Percentiles rank a stretch among this genome's conserved stretches.
phyloP scores from a whole-genome alignment of 1,284 basidiomycete species.

The Kalmanozyma brasiliensis region DNA sequence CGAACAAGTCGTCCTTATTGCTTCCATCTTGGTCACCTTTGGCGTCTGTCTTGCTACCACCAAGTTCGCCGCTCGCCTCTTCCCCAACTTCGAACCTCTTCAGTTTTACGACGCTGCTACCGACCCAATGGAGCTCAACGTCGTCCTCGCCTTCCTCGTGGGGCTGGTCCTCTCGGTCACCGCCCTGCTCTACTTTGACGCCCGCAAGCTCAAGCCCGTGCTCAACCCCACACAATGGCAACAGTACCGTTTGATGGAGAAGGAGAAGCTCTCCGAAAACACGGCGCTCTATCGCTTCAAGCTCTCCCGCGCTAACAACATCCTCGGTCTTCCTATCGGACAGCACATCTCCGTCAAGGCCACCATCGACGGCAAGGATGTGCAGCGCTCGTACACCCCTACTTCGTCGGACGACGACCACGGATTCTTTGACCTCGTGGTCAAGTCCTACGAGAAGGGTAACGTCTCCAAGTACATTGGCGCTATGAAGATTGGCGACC shows the following conservation, averaged over 20 bases:
- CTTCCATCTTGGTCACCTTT: slow-evolving; percentile 53
- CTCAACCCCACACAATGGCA: slow-evolving; percentile 82
- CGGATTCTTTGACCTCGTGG: slow-evolving; percentile 93
- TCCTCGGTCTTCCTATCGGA: slow-evolving; percentile 92
- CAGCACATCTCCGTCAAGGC: slow-evolving; percentile 94
- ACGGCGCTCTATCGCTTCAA: slow-evolving; percentile 94
- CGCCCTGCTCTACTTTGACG: slow-evolving; percentile 56
- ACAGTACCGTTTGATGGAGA: slow-evolving; percentile 82
- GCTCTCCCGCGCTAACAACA: slow-evolving; percentile 77
- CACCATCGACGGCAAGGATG: slow-evolving; percentile 87
- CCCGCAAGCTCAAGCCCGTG: slow-evolving; percentile 71
- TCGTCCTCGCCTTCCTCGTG: slow-evolving; percentile 57
- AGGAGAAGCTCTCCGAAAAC: slow-evolving; percentile 89
- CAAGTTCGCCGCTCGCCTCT: slow-evolving; percentile 35
- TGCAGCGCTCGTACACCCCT: slow-evolving; percentile 93
- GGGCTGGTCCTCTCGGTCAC: slow-evolving; percentile 52
- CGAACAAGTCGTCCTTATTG: slow-evolving; percentile 47
- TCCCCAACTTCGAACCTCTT: slow-evolving; percentile 44
- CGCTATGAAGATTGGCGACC: slow-evolving; percentile 76
- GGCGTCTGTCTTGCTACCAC: slow-evolving; percentile 33
- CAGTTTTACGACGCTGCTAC: slow-evolving; percentile 54
- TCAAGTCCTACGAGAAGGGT: slow-evolving; percentile 97
- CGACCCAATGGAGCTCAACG: slow-evolving; percentile 60
- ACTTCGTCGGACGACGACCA: slow-evolving; percentile 90
- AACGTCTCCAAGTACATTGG: slow-evolving; percentile 87